Conservation (phyloP, 179 eudicot genomes). For the Beta corolliflora region DNA sequence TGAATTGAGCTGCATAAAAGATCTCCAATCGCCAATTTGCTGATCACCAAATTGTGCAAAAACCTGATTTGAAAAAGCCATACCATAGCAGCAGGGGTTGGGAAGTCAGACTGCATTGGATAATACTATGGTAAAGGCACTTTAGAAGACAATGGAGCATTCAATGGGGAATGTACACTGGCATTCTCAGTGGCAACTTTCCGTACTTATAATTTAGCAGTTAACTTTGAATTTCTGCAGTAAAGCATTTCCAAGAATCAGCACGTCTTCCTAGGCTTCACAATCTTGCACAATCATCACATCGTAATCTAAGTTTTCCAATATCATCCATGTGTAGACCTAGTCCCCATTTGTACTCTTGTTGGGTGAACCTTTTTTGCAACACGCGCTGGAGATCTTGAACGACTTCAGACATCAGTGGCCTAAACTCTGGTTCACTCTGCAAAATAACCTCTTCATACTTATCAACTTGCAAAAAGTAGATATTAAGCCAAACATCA, state of each 20-base stretch:
- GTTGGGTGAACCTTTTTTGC: conserved; percentile 53
- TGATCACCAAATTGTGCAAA: neutral
- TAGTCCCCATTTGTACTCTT: conserved; percentile 33
- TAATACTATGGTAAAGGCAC: neutral
- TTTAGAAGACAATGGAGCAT: neutral
- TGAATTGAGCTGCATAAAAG: conserved; percentile 3
- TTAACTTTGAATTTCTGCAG: conserved; percentile 5
- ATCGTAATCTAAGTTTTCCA: neutral
- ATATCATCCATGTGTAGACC: neutral
- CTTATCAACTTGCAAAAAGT: neutral
- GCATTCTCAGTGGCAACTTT: neutral
- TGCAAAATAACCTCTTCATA: conserved; percentile 33
- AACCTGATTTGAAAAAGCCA: neutral
- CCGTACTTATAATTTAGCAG: conserved; percentile 4
- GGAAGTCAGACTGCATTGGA: neutral
- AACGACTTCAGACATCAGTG: conserved; percentile 85
- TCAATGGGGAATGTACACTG: conserved; percentile 5
- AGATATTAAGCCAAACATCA: neutral
- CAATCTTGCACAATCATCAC: conserved; percentile 7
- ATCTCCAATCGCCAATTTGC: conserved; percentile 15
- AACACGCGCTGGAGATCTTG: conserved; percentile 71
- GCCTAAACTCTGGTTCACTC: conserved; percentile 79
- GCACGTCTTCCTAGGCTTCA: conserved; percentile 8
- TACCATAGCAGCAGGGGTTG: neutral
- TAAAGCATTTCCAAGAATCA: neutral